These are phyloP conservation scores for Nepenthes alata DNA, from an alignment of 179 eudicot species.

Conservation along the genomic window DNA sequence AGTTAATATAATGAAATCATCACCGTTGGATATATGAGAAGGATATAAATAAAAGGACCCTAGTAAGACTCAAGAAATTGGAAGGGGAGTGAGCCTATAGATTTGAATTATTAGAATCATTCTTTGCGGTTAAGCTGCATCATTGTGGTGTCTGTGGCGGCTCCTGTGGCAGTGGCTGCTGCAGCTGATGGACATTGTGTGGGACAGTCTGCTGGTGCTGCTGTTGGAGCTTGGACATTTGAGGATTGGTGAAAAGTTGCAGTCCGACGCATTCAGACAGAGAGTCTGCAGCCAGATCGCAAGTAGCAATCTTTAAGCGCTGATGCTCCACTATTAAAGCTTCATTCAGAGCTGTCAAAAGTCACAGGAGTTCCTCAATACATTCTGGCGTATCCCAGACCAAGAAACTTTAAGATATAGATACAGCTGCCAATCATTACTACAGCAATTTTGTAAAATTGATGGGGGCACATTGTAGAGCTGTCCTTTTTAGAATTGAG, in stretches of 20 bases:
- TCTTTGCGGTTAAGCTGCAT: slow-evolving; percentile 30
- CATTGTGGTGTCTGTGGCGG: slow-evolving; percentile 25
- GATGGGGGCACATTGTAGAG: no score
- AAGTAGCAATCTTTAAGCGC: slow-evolving; percentile 66
- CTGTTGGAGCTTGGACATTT: slow-evolving; percentile 44
- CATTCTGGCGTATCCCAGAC: no score
- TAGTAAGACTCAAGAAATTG: background rate
- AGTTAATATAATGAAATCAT: no score
- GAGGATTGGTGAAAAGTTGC: slow-evolving; percentile 54
- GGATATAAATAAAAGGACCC: no score
- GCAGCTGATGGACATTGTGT: slow-evolving; percentile 23
- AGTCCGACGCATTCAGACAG: slow-evolving; percentile 48
- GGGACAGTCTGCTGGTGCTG: slow-evolving; percentile 21
- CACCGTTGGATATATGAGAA: no score
- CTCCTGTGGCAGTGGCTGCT: slow-evolving; percentile 23
- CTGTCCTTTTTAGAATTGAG: background rate
- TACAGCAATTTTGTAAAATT: background rate
- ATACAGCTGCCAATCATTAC: background rate
- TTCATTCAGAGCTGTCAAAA: slow-evolving; percentile 69
- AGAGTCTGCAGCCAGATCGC: slow-evolving; percentile 53
- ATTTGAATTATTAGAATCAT: slow-evolving; percentile 27
- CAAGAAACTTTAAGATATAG: no score
- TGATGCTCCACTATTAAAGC: slow-evolving; percentile 81
- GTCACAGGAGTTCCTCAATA: background rate
- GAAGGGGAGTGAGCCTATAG: slow-evolving; percentile 1